A percentile compares a stretch with the other conserved stretches of the same genome.
phyloP scores from a whole-genome alignment of 2,329 filamentous ascomycete species.

The Colletotrichum gigasporum region DNA sequence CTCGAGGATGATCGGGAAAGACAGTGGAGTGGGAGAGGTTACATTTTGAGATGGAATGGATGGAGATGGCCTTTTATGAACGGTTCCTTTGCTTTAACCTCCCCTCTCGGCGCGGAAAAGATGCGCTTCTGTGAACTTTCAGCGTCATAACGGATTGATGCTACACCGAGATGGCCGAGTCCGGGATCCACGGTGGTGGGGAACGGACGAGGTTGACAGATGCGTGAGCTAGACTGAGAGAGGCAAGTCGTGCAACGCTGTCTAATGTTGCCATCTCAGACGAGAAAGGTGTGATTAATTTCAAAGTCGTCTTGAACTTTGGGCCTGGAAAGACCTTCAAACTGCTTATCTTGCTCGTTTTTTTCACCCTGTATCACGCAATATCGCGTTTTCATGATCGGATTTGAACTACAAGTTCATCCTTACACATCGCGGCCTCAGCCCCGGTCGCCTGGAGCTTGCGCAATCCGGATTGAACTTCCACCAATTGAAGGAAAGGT shows the following conservation, averaged over 20 bases:
- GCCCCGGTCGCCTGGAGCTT: background rate
- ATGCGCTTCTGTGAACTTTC: slow-evolving; percentile 10
- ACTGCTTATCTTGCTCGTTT: slow-evolving; percentile 1
- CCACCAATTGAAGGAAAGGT: slow-evolving; percentile 1
- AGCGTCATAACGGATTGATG: background rate
- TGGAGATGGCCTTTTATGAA: background rate
- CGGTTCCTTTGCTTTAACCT: background rate
- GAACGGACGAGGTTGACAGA: slow-evolving; percentile 5
- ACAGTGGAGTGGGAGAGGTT: no score
- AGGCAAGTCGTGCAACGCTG: background rate
- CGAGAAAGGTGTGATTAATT: slow-evolving; percentile 22
- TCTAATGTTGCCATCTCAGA: slow-evolving; percentile 11
- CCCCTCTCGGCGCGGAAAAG: background rate
- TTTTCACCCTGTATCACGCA: slow-evolving; percentile 3
- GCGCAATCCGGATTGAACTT: background rate
- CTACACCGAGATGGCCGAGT: slow-evolving; percentile 28
- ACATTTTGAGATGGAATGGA: no score
- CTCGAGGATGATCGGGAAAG: no score
- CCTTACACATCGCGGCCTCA: no score
- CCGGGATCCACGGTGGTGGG: slow-evolving; percentile 13
- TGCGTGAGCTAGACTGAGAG: slow-evolving; percentile 17
- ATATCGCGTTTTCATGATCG: background rate
- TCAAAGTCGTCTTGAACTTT: background rate
- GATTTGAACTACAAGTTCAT: no score
- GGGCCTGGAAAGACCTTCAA: background rate